Base-by-base conservation (phyloP, 768 basidiomycete genomes). In the Serpula lacrymans region DNA sequence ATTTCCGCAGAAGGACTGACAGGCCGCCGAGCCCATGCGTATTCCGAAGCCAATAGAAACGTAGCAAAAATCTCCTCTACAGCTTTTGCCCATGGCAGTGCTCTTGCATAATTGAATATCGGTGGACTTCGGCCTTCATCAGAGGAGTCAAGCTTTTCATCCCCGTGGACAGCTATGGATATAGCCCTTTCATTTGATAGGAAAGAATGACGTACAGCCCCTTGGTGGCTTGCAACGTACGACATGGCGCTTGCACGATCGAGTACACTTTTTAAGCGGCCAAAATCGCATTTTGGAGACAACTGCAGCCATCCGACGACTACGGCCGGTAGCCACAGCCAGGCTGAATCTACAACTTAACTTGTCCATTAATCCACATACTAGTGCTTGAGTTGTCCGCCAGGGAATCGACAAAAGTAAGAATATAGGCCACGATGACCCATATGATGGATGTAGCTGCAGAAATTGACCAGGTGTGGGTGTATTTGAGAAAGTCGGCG, bases 261-360 rank as follows among this genome's bases (percentile, higher is more conserved):
- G 35, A 1, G 67, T 26, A 5, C 65, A 58, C 14, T 39, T 43
- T 30, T 37, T 29, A n/a, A 67, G 46, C 59, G 53, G 6, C 39
- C 39, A 2, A 49, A 50, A 40, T 67, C 59, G 43, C 59, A 62
- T 38, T 67, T 58, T 0, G 64, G 63, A 1, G 64, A 62, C 3
- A 66, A 39, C 29, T 62, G 61, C 0, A 67, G 45, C 59, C 65
- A 67, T 5, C 63, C 59, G 14, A 59, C 44, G 18, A 64, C 55
- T 7, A 67, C 35, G 0, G 65, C 54, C 9, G 68, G 35, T 21
- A 69, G 55, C 63, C 65, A 69, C 4, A 68, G 30, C 64, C 64
- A 69, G 8, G 64, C 35, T 6, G 60, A 57, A 2, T 60, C 66
- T 6, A 33, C 34, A 6, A 16, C 39, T n/a, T n/a, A 16, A 59